Percentiles rank a stretch among this genome's conserved stretches.
Conservation (phyloP, 495 filamentous ascomycete genomes). For the Podospora sp. region DNA sequence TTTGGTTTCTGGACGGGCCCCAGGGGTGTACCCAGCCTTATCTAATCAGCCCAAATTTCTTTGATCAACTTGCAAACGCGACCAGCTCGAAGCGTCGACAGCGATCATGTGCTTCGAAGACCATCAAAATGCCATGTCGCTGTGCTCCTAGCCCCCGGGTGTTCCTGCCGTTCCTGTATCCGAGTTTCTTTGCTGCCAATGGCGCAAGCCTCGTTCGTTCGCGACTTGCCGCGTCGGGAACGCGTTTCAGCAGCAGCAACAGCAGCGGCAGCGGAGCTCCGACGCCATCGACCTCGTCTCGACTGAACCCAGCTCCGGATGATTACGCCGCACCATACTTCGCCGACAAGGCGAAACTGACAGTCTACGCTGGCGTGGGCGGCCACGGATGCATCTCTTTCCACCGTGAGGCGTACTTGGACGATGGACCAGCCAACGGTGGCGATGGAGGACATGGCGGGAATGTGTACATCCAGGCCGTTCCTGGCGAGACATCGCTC, state of each 20-base stretch:
- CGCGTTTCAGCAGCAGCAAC: conserved; percentile 20
- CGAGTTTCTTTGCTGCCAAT: conserved; percentile 50
- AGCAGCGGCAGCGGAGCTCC: conserved; percentile 37
- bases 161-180: conserved; percentile 69
- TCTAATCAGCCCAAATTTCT: conserved; percentile 25
- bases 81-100: not conserved
- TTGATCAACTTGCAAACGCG: not conserved
- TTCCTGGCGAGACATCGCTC: conserved; percentile 84
- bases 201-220: conserved; percentile 33
- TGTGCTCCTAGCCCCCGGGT: conserved; percentile 47
- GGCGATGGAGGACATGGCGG: conserved; percentile 92
- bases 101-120: conserved; percentile 14
- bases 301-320: conserved; percentile 75
- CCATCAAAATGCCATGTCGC: conserved; percentile 49
- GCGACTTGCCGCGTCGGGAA: conserved; percentile 28
- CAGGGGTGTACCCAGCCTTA: conserved; percentile 20
- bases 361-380: conserved; percentile 73
- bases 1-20: not conserved
- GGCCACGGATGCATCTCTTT: conserved; percentile 94
- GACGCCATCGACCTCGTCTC: conserved; percentile 47
- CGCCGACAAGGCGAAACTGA: conserved; percentile 79
- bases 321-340: conserved; percentile 84
- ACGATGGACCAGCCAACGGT: conserved; percentile 91
- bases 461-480: conserved; percentile 90
- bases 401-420: conserved; percentile 82